Evolutionary conservation across 331 rosid genomes (phyloP), one percentile per base, ranked within the genome.

Genomic region (Dryas integrifolia): DNA sequence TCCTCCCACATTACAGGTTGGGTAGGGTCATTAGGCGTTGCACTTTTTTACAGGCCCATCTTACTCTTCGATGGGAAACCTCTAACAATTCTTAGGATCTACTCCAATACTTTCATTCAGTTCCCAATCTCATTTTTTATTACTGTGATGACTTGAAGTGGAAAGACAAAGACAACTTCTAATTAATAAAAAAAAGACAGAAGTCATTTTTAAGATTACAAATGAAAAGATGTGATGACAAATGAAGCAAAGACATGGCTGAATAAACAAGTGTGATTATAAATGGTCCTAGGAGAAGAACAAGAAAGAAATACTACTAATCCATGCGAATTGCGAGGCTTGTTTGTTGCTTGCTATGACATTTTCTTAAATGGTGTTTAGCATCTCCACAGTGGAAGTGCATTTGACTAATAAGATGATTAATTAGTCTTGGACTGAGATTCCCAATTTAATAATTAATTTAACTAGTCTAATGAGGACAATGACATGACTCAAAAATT

Each of bases 301-400:
- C n/a, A 6, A n/a, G n/a, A 14, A 8, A 11, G 41, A 58, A 30
- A 35, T 0, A 58, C 41, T 5, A 30, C 13, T 47, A 61, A 9
- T 63, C 26, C 9, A 63, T 43, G 38, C 3, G 24, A 69, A 60
- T 40, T 35, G 65, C 5, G 30, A 62, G 35, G 30, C 39, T 58
- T 45, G 30, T 50, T 58, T 71, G 67, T 58, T 45, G 75, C 11
- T 13, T 58, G 67, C 67, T 0, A 0, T 15, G 57, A 15, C 75
- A 45, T 24, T 58, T 71, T 71, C 56, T 30, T 16, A 58, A 45
- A 15, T 71, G 76, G 67, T 44, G 63, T 46, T 64, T 71, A 61
- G 57, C 56, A 58, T 58, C 75, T 70, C 56, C 64, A 70, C 9
- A 52, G 18, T n/a, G 59, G 9, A 39, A 69, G 12, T 69, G 63